Conservation (phyloP, 2,329 filamentous ascomycete genomes). For the Cadophora luteo-olivacea region DNA sequence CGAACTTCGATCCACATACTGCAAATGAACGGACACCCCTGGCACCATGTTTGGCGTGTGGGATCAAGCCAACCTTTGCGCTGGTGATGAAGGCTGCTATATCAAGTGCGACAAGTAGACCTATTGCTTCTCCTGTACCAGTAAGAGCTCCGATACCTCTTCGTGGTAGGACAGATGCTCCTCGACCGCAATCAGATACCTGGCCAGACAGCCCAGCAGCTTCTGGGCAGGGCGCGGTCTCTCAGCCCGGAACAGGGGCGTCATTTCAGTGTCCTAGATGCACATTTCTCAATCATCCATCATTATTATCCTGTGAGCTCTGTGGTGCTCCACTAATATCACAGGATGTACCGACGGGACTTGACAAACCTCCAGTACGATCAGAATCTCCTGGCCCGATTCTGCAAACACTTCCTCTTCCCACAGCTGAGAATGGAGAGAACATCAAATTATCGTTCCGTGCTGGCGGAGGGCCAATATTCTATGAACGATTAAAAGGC, state of each 20-base stretch:
- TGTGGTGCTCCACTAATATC: constrained; percentile 79
- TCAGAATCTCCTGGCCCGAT: constrained; percentile 81
- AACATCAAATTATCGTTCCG: constrained; percentile 93
- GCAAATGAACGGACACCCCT: constrained; percentile 81
- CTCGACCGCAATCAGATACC: constrained; percentile 36
- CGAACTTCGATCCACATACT: constrained; percentile 87
- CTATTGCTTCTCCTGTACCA: constrained; percentile 40
- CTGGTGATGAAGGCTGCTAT: constrained; percentile 89
- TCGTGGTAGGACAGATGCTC: constrained; percentile 35
- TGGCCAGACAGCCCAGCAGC: constrained; percentile 25
- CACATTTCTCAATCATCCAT: constrained; percentile 93
- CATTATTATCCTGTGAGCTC: constrained; percentile 85
- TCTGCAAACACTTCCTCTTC: constrained; percentile 49
- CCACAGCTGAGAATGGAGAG: constrained; percentile 65
- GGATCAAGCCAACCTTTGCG: constrained; percentile 86
- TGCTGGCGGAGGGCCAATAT: constrained; percentile 85
- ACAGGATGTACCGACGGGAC: constrained; percentile 51
- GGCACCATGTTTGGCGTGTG: constrained; percentile 89
- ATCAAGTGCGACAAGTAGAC: constrained; percentile 69
- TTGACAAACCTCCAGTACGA: constrained; percentile 54
- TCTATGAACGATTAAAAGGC: constrained; percentile 86
- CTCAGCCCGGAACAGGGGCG: constrained; percentile 44
- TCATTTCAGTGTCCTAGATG: constrained; percentile 80
- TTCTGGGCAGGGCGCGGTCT: constrained; percentile 5
- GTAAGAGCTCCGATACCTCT: constrained; percentile 42